Evolutionary conservation across 768 basidiomycete genomes (phyloP).

Genomic region (Pleurotus citrinopileatus): DNA sequence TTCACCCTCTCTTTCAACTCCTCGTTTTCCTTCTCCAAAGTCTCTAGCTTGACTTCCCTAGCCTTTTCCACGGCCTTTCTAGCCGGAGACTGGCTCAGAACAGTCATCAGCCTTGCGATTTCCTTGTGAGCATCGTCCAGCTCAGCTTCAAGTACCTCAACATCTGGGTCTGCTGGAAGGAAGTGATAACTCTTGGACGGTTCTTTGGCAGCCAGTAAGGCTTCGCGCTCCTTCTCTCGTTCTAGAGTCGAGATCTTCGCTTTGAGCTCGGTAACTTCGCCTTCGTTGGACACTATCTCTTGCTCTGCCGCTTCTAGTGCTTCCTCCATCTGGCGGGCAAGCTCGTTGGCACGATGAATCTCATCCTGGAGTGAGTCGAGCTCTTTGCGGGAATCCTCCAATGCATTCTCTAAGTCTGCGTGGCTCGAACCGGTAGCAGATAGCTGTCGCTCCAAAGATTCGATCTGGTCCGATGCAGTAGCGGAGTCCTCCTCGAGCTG

Average conservation of each 20-base stretch:
- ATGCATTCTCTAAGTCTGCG: constrained; percentile 39
- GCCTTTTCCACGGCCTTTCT: constrained; percentile 76
- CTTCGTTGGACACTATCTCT: constrained; percentile 64
- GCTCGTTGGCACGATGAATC: constrained; percentile 47
- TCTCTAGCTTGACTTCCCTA: constrained; percentile 71
- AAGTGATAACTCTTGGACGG: constrained; percentile 23
- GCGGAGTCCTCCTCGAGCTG: constrained; percentile 65
- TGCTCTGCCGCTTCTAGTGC: constrained; percentile 73
- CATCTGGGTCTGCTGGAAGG: constrained; percentile 47
- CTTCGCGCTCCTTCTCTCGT: constrained; percentile 41
- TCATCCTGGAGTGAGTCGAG: constrained; percentile 52
- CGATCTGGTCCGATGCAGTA: constrained; percentile 48
- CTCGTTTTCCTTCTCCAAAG: constrained; percentile 74
- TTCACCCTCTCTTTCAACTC: constrained; percentile 72
- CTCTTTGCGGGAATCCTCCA: constrained; percentile 47
- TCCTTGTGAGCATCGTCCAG: constrained; percentile 76
- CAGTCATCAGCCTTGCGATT: constrained; percentile 63
- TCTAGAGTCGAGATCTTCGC: constrained; percentile 52
- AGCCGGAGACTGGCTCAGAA: constrained; percentile 71
- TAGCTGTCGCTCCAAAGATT: constrained; percentile 56
- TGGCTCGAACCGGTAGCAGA: constrained; percentile 30
- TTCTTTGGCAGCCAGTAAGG: constrained; percentile 6
- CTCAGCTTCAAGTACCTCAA: constrained; percentile 69
- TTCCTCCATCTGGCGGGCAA: constrained; percentile 68
- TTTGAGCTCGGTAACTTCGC: constrained; percentile 47